Conservation (phyloP, 2,329 filamentous ascomycete species). For the Reticulascus tulasneorum region DNA sequence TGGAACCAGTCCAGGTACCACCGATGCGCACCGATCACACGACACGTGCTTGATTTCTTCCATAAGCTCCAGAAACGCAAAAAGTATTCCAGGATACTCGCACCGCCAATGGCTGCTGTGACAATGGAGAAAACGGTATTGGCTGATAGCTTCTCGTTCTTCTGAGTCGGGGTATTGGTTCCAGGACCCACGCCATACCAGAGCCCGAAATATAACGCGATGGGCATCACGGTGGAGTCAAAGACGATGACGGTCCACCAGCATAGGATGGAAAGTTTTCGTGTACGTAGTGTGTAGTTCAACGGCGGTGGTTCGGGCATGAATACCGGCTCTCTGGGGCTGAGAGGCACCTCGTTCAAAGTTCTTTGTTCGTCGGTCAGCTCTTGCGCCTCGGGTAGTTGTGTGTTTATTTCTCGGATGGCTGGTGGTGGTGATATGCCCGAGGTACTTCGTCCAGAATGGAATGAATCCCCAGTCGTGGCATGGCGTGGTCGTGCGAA, state of each 20-base stretch:
- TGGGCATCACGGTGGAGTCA: slow-evolving; percentile 54
- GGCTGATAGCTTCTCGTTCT: slow-evolving; percentile 15
- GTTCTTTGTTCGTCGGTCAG: too few species aligned
- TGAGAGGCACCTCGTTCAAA: not conserved
- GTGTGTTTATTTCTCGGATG: too few species aligned
- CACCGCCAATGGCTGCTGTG: slow-evolving; percentile 46
- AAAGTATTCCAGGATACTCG: slow-evolving; percentile 51
- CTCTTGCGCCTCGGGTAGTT: too few species aligned
- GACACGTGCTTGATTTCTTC: slow-evolving; percentile 47
- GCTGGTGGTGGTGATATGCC: too few species aligned
- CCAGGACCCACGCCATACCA: slow-evolving; percentile 44
- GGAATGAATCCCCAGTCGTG: too few species aligned
- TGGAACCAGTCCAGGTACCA: slow-evolving; percentile 52
- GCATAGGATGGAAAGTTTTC: slow-evolving; percentile 51
- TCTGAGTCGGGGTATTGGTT: slow-evolving; percentile 30
- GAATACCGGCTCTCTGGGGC: not conserved
- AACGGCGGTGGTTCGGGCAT: slow-evolving; percentile 11
- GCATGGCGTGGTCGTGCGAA: slow-evolving; percentile 8
- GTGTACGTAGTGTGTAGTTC: slow-evolving; percentile 15
- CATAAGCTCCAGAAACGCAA: slow-evolving; percentile 48
- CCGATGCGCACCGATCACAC: slow-evolving; percentile 30
- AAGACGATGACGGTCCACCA: slow-evolving; percentile 58
- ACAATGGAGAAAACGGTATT: slow-evolving; percentile 47
- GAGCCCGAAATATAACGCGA: slow-evolving; percentile 56
- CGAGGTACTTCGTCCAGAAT: too few species aligned